Evolutionary conservation across 495 filamentous ascomycete genomes (phyloP), one percentile per base, ranked within the genome.

Genomic region (Glarea lozoyensis): DNA sequence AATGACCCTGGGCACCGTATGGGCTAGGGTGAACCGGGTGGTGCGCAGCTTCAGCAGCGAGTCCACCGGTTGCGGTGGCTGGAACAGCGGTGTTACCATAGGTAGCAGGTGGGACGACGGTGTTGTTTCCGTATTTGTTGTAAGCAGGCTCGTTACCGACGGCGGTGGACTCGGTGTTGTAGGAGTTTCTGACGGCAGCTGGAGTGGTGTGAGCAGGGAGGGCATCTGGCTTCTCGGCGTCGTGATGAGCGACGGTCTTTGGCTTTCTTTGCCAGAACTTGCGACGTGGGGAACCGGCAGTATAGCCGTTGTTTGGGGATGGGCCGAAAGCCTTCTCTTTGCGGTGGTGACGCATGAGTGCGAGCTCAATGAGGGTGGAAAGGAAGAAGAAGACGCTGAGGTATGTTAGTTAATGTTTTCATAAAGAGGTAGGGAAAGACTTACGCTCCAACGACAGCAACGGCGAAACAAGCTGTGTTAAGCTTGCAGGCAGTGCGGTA

Each of bases 321-420:
- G 87, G 85, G 27, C 84, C 86, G 66, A 79, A 87, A 37, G 81
- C 77, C 62, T 82, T 82, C 66, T 92, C 84, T 55, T 81, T 80
- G 55, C 78, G 74, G 64, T 82, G 82, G 59, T 86, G 68, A 44
- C 80, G 79, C 52, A 73, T 72, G 12, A 86, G 69, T 15, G 70
- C 60, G 43, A 81, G 39, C 56, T 86, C 81, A 48, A 83, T 62
- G 36, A 76, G 50, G 50, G 75, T 73, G 27, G 82, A 79, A 56
- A 82, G 54, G 41, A 79, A 43, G 71, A 84, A 87, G 59, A 87
- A 73, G 63, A 79, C 50, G 24, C 81, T 86, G n/a, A 33, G 12
- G 24, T 10, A 40, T 18, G 16, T 46, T 31, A 42, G 42, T 40
- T 31, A 9, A 13, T 21, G 33, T 18, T 40, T 39, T 2, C 37